Conservation (phyloP, 805 yeast genomes). For the Candida chilensis region DNA sequence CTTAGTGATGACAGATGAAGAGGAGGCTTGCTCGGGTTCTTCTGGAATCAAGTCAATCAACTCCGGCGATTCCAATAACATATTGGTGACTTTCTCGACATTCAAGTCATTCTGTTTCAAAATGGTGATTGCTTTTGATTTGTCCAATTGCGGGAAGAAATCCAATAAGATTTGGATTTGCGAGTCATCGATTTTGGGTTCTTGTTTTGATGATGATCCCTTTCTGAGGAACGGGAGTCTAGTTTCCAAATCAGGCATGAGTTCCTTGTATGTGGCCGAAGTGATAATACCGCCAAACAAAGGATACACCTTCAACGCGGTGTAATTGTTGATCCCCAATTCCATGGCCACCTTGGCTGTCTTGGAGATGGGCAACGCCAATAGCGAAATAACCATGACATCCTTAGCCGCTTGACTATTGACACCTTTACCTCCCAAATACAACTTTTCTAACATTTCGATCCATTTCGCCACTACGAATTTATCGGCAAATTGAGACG, state of each 20-base stretch:
- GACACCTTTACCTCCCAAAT: constrained; percentile 46
- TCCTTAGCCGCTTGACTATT: constrained; percentile 36
- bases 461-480: constrained; percentile 54
- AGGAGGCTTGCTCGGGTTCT: constrained; percentile 1
- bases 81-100: constrained; percentile 49
- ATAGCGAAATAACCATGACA: constrained; percentile 40
- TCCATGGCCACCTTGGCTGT: constrained; percentile 31
- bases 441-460: constrained; percentile 46
- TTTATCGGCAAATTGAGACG: constrained; percentile 35
- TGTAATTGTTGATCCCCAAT: constrained; percentile 32
- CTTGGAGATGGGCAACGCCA: constrained; percentile 35
- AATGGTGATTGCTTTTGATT: constrained; percentile 36
- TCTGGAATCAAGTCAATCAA: constrained; percentile 11
- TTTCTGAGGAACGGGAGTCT: constrained; percentile 36
- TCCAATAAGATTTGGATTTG: constrained; percentile 36
- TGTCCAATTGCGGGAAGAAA: constrained; percentile 57
- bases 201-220: constrained; percentile 5
- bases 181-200: constrained; percentile 8
- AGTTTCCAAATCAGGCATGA: constrained; percentile 43
- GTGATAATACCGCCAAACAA: constrained; percentile 45
- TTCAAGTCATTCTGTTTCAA: constrained; percentile 37
- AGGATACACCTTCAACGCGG: constrained; percentile 39
- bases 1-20: constrained; percentile 5
- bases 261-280: constrained; percentile 32
- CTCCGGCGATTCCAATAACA: constrained; percentile 55